Base-by-base conservation (phyloP, 2,329 filamentous ascomycete genomes). In the Curvularia hawaiiensis region DNA sequence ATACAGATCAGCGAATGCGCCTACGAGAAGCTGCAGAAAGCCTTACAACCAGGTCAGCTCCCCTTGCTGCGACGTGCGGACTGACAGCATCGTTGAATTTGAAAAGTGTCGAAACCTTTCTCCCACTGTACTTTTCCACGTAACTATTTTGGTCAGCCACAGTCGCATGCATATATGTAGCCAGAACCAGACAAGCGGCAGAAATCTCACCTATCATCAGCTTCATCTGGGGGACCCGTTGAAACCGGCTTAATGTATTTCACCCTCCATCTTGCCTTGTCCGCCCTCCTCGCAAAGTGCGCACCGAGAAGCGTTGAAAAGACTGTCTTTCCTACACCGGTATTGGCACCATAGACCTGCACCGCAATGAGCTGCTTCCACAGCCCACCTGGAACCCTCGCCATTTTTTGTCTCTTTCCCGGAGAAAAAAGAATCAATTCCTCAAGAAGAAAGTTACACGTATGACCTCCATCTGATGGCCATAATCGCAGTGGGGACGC, bases 271-370 rank as follows among this genome's bases (percentile, higher is more conserved):
- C 56, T 66, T 6, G 57, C 59, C n/a, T 48, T 57, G 7, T 56
- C 62, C 6, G 20, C 20, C 24, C 60, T 56, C 20, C 46, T 60
- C 10, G 51, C 24, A 46, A 73, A 82, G 9, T 88, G 84, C 60
- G 85, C 87, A 73, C 86, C 89, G 3, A 96, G 79, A 12, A 92
- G 76, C 0, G 90, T 92, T 2, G 89, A 88, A 56, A 92, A 84
- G 31, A 96, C 85, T 0, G 91, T 96, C 80, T 96, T 96, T 62
- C 91, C 91, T 26, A 95, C 90, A 63, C 90, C 86, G 0, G 91
- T 95, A 68, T 94, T 95, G 46, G 91, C 90, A 28, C 91, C 91
- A 68, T 90, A 96, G 38, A 96, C 80, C 75, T 95, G 91, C 65
- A 90, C 85, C 12, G 86, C 82, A 59, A 86, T 85, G 52, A 93